Evolutionary conservation across 257 asterid genomes (phyloP).

Genomic region (Capsicum baccatum): DNA sequence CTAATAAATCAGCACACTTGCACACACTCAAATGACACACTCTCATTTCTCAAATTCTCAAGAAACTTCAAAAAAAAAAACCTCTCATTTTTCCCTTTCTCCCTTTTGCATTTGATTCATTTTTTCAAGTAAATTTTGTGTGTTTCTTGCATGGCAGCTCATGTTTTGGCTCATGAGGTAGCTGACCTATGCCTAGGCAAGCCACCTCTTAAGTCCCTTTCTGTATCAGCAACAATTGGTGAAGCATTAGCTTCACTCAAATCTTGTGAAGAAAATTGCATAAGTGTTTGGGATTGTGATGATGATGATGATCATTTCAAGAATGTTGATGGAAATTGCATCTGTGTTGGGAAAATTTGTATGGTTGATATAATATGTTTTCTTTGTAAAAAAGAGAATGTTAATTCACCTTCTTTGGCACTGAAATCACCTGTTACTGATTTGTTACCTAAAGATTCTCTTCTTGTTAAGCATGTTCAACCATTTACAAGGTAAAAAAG

Average conservation of each 20-base stretch:
- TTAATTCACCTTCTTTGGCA: constrained; percentile 59
- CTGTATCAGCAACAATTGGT: constrained; percentile 62
- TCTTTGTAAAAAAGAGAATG: constrained; percentile 63
- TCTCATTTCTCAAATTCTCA: background rate
- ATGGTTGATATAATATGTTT: constrained; percentile 79
- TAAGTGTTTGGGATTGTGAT: constrained; percentile 77
- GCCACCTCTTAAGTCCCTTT: constrained; percentile 76
- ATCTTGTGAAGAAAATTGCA: constrained; percentile 46
- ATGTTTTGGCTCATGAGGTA: constrained; percentile 61
- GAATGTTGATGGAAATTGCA: constrained; percentile 38
- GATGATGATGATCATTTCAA: constrained; percentile 43
- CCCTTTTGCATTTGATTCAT: constrained; percentile 1
- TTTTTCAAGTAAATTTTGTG: background rate
- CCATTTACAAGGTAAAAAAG: constrained; percentile 63
- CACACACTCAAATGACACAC: background rate
- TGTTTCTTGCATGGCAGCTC: constrained; percentile 70
- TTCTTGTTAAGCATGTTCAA: constrained; percentile 64
- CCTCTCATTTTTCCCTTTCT: background rate
- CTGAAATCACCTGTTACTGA: constrained; percentile 65
- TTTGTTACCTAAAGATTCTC: constrained; percentile 50
- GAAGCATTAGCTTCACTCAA: constrained; percentile 72
- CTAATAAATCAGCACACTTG: constrained; percentile 25
- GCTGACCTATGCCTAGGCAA: constrained; percentile 94
- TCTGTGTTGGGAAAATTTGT: constrained; percentile 75
- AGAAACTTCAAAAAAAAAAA: background rate